A percentile compares a stretch with the other conserved stretches of the same genome.
phyloP scores from a whole-genome alignment of 106 monocot genomes.

The Gastrodia elata region DNA sequence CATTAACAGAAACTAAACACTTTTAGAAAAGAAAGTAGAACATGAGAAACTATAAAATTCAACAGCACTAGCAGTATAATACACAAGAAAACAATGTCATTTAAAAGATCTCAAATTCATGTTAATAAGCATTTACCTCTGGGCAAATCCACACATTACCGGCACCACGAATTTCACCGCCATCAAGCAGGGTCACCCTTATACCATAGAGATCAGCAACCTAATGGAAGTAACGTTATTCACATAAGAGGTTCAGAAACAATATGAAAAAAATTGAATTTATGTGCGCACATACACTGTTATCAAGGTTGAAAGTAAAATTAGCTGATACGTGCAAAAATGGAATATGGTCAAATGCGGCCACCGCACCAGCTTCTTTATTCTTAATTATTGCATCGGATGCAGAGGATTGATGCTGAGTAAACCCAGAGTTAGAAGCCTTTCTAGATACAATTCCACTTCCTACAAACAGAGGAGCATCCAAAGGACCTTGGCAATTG shows the following conservation, averaged over 20 bases:
- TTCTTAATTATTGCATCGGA: constrained; percentile 77
- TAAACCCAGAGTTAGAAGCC: constrained; percentile 35
- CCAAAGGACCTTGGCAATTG: constrained; percentile 96
- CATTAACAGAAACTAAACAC: not conserved
- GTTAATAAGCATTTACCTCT: constrained; percentile 43
- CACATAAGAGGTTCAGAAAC: not conserved
- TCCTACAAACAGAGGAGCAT: constrained; percentile 93
- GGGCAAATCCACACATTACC: constrained; percentile 98
- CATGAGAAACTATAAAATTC: not conserved
- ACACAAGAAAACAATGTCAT: not conserved
- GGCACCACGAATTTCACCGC: constrained; percentile 98
- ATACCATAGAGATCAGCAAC: constrained; percentile 99
- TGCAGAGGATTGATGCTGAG: constrained; percentile 50
- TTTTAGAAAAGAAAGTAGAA: not conserved
- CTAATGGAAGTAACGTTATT: constrained; percentile 26
- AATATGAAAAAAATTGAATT: not conserved
- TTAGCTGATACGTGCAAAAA: constrained; percentile 94
- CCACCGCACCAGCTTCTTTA: constrained; percentile 94
- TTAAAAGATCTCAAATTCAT: not conserved
- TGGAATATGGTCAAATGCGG: constrained; percentile 92
- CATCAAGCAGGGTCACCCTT: constrained; percentile 80
- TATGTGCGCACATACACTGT: constrained; percentile 62
- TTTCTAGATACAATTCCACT: constrained; percentile 91
- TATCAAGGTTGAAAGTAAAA: constrained; percentile 95
- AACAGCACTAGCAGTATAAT: not conserved